Conservation (phyloP, 1,284 basidiomycete species). For the Cryptococcus sp. region DNA sequence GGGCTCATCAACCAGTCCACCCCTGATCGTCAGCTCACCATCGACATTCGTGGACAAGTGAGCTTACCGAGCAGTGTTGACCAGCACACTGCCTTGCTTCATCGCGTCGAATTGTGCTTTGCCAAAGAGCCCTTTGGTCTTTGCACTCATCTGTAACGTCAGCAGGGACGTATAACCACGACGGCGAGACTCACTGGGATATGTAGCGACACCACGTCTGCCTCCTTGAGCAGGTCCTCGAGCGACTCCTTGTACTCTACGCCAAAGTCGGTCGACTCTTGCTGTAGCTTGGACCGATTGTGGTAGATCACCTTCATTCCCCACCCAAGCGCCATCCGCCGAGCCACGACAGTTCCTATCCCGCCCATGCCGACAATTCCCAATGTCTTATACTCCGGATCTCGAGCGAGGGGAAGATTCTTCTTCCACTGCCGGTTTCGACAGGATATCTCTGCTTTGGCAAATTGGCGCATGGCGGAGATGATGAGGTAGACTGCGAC, state of each 20-base stretch:
- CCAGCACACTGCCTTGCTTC: constrained; percentile 68
- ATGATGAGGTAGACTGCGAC: constrained; percentile 76
- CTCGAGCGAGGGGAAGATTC: constrained; percentile 54
- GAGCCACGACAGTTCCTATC: constrained; percentile 54
- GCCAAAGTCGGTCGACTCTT: constrained; percentile 54
- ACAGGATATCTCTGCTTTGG: constrained; percentile 56
- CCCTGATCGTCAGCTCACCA: constrained; percentile 30
- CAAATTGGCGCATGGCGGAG: constrained; percentile 68
- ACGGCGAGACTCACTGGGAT: constrained; percentile 22
- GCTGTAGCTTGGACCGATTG: constrained; percentile 55
- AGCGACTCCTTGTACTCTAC: constrained; percentile 60
- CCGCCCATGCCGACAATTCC: constrained; percentile 84
- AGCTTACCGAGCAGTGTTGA: constrained; percentile 67
- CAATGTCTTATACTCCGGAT: constrained; percentile 67
- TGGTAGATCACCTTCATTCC: constrained; percentile 75
- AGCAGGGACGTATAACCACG: constrained; percentile 28
- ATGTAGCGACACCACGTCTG: constrained; percentile 60
- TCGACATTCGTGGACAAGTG: background rate
- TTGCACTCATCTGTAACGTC: constrained; percentile 46
- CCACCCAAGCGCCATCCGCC: constrained; percentile 18
- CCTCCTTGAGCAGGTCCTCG: constrained; percentile 61
- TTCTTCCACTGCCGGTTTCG: constrained; percentile 52
- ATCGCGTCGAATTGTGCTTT: constrained; percentile 66
- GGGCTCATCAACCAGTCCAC: constrained; percentile 76
- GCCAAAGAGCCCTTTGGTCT: constrained; percentile 67